phyloP scores from a whole-genome alignment of 1,284 basidiomycete genomes.

The Marasmius tenuissimus region DNA sequence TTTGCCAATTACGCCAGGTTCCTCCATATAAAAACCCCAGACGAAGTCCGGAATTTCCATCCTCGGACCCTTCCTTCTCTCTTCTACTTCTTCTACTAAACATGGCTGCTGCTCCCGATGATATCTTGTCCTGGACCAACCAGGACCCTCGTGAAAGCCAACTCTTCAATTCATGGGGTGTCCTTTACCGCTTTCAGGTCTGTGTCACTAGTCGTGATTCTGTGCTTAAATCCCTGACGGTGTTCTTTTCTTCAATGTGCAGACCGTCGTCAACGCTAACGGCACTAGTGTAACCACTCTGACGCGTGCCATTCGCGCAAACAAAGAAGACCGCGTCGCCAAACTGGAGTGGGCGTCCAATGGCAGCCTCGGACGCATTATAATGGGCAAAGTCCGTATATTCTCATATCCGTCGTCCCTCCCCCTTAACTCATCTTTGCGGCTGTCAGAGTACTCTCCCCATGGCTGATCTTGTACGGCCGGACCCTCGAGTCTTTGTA shows the following conservation, averaged over 20 bases:
- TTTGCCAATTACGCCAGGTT: conserved; percentile 36
- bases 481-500: conserved; percentile 60
- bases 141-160: conserved; percentile 79
- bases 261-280: conserved; percentile 64
- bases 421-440: conserved; percentile 15
- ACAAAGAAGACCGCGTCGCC: conserved; percentile 81
- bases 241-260: conserved; percentile 15
- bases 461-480: conserved; percentile 77
- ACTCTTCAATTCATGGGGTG: conserved; percentile 77
- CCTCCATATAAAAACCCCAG: conserved; percentile 42
- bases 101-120: conserved; percentile 59
- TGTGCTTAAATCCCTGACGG: conserved; percentile 7
- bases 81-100: conserved; percentile 22
- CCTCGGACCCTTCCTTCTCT: conserved; percentile 25
- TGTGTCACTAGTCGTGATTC: conserved; percentile 18
- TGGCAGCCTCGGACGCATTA: conserved; percentile 76
- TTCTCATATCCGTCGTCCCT: conserved; percentile 5
- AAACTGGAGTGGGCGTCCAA: conserved; percentile 81
- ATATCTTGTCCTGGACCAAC: conserved; percentile 82
- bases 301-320: conserved; percentile 72
- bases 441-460: conserved; percentile 62
- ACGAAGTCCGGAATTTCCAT: conserved; percentile 23
- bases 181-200: conserved; percentile 80
- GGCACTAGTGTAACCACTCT: conserved; percentile 74
- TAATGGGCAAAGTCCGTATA: conserved; percentile 73